Conservation (phyloP, 192 early-diverging fungal species). For the Spinellus fusiger region DNA sequence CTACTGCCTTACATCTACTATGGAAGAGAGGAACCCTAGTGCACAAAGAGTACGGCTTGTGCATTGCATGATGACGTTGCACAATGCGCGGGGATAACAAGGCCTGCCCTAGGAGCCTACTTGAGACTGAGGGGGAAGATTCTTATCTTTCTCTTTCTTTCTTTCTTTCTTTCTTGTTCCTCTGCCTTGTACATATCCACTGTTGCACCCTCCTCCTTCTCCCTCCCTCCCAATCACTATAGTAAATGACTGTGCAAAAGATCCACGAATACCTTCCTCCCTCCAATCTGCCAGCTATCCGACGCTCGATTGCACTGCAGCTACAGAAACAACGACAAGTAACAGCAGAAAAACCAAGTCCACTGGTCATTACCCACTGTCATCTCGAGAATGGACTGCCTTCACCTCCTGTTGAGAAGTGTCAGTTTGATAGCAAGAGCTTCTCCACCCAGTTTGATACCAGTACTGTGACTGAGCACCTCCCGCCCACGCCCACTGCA, state of each 20-base stretch:
- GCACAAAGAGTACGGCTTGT: too few species aligned
- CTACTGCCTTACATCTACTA: too few species aligned
- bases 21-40: too few species aligned
- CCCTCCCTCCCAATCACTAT: background rate
- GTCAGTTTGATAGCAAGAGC: slow-evolving; percentile 1
- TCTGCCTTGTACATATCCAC: background rate
- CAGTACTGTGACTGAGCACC: background rate
- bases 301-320: slow-evolving; percentile 3
- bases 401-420: slow-evolving; percentile 11
- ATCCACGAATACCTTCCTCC: slow-evolving; percentile 13
- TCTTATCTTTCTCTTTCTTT: slow-evolving; percentile 1
- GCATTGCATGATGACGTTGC: slow-evolving; percentile 1
- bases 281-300: slow-evolving; percentile 8
- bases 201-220: background rate
- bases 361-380: background rate
- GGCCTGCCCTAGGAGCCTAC: background rate
- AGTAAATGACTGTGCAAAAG: background rate
- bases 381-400: slow-evolving; percentile 18
- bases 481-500: background rate
- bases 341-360: background rate
- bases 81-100: background rate
- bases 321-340: slow-evolving; percentile 10
- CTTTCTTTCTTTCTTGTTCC: background rate
- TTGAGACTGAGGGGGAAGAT: background rate
- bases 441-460: background rate